phyloP scores from a whole-genome alignment of 352 stramenopile species.

The Pythium periplocum region DNA sequence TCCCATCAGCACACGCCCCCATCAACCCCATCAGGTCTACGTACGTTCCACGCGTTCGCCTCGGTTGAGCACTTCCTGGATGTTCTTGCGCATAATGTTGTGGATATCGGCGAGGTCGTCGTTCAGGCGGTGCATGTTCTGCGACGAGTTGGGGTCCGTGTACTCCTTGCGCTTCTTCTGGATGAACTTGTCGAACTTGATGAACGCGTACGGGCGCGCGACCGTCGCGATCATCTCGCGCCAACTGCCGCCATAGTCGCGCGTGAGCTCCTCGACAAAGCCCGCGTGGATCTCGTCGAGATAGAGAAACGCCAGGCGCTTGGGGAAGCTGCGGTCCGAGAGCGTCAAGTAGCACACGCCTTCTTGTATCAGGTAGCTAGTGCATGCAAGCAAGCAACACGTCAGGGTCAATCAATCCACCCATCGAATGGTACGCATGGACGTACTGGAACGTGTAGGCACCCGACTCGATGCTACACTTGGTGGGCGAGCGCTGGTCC shows the following conservation, averaged over 20 bases:
- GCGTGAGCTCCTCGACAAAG: slow-evolving; percentile 94
- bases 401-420: slow-evolving; percentile 21
- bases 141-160: slow-evolving; percentile 91
- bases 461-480: slow-evolving; percentile 93
- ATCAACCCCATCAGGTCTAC: slow-evolving; percentile 8
- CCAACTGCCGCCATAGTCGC: slow-evolving; percentile 90
- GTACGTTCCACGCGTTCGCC: slow-evolving; percentile 85
- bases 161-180: slow-evolving; percentile 98
- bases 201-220: slow-evolving; percentile 97
- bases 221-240: slow-evolving; percentile 92
- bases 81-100: slow-evolving; percentile 99
- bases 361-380: slow-evolving; percentile 96
- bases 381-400: background rate
- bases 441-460: slow-evolving; percentile 90
- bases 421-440: background rate
- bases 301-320: slow-evolving; percentile 97
- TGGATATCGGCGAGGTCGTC: slow-evolving; percentile 98
- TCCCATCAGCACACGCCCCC: background rate
- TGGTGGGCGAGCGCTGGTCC: slow-evolving; percentile 87
- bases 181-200: slow-evolving; percentile 98
- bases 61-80: slow-evolving; percentile 92
- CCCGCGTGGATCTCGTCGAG: slow-evolving; percentile 93
- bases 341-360: slow-evolving; percentile 97
- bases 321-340: slow-evolving; percentile 95
- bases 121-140: slow-evolving; percentile 96